Evolutionary conservation across 169 alveolate genomes (phyloP).

Genomic region (Plasmodium vivax): DNA sequence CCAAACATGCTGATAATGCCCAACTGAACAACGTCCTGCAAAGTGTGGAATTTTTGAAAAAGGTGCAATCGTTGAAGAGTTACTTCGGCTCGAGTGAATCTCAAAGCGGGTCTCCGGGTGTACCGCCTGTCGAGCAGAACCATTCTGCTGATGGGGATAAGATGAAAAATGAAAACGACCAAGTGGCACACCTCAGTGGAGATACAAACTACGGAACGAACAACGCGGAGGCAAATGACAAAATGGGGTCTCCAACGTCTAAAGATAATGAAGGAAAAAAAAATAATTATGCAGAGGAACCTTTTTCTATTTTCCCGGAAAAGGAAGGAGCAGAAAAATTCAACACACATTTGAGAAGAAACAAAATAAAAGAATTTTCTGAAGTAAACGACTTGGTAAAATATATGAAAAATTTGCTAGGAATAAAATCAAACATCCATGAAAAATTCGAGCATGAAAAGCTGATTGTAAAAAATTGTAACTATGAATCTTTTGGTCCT

Average conservation of each 20-base stretch:
- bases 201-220: not conserved
- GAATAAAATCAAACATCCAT: constrained; percentile 75
- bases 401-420: constrained; percentile 43
- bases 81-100: constrained; percentile 1
- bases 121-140: not conserved
- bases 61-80: constrained; percentile 18
- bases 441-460: constrained; percentile 64
- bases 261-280: not conserved
- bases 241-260: not conserved
- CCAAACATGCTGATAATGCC: not conserved
- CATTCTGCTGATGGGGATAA: not conserved
- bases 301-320: not conserved
- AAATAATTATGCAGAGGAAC: constrained; percentile 22
- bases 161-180: not conserved
- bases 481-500: constrained; percentile 82
- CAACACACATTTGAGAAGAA: constrained; percentile 35
- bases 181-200: not conserved
- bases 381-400: constrained; percentile 59
- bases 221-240: not conserved
- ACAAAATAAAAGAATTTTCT: constrained; percentile 43
- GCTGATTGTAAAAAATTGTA: constrained; percentile 76
- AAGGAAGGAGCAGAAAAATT: not conserved
- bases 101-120: not conserved
- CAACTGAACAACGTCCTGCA: constrained; percentile 5
- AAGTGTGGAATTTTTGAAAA: constrained; percentile 18